phyloP scores from a whole-genome alignment of 169 alveolate species.

The Theileria equi region DNA sequence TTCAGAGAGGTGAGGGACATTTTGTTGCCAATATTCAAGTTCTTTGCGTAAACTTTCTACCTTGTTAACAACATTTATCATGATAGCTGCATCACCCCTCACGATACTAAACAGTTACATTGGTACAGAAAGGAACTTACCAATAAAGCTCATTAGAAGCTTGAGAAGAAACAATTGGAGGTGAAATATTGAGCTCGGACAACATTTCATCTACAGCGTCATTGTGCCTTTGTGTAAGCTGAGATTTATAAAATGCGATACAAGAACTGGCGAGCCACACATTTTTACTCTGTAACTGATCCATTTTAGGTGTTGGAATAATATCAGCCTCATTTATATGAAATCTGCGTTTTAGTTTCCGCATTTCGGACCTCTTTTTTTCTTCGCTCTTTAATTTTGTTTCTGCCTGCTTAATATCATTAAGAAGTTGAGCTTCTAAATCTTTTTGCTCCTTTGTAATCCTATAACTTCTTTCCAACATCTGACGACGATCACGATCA shows the following conservation, averaged over 20 bases:
- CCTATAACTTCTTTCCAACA: slow-evolving; percentile 68
- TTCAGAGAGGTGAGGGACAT: slow-evolving; percentile 22
- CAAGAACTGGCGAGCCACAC: slow-evolving; percentile 63
- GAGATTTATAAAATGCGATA: slow-evolving; percentile 45
- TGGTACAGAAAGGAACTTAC: background rate
- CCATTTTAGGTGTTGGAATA: slow-evolving; percentile 59
- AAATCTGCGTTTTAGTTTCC: slow-evolving; percentile 67
- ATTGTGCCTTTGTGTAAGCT: slow-evolving; percentile 47
- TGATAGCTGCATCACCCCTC: slow-evolving; percentile 63
- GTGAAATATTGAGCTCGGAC: slow-evolving; percentile 49
- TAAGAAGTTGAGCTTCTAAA: slow-evolving; percentile 62
- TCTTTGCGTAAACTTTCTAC: slow-evolving; percentile 58
- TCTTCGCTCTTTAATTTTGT: slow-evolving; percentile 63
- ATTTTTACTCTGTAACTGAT: slow-evolving; percentile 27
- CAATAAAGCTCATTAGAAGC: slow-evolving; percentile 65
- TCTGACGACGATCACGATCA: slow-evolving; percentile 76
- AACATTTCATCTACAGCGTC: slow-evolving; percentile 65
- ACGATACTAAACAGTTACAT: slow-evolving; percentile 17
- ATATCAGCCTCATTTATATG: slow-evolving; percentile 64
- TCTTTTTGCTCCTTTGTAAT: slow-evolving; percentile 66
- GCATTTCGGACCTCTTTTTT: slow-evolving; percentile 68
- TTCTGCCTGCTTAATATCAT: slow-evolving; percentile 70
- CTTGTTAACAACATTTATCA: slow-evolving; percentile 60
- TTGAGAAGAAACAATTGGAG: slow-evolving; percentile 58
- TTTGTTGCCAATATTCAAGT: slow-evolving; percentile 55